phyloP scores from a whole-genome alignment of 164 flowering plant species.

The Taxillus chinensis region DNA sequence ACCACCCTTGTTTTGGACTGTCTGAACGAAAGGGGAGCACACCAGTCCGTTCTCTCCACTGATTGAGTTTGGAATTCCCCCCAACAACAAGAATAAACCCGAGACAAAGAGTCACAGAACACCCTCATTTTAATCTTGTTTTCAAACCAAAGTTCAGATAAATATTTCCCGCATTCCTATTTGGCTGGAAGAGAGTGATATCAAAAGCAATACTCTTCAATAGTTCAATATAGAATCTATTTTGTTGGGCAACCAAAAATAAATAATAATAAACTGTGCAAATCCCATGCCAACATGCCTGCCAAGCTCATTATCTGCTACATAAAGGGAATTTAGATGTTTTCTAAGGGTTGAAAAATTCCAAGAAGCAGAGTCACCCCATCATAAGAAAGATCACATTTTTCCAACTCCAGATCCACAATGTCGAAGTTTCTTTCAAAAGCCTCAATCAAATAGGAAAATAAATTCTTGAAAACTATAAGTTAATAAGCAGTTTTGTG shows the following conservation, averaged over 20 bases:
- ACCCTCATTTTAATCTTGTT: too few species aligned
- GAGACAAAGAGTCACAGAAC: too few species aligned
- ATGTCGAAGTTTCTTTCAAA: slow-evolving; percentile 32
- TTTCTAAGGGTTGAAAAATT: slow-evolving; percentile 29
- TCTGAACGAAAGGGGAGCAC: too few species aligned
- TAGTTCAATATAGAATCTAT: too few species aligned
- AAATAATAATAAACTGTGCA: too few species aligned
- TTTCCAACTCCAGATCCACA: slow-evolving; percentile 44
- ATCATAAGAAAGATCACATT: slow-evolving; percentile 46
- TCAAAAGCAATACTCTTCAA: neutral
- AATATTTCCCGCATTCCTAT: slow-evolving; percentile 44
- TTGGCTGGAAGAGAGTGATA: slow-evolving; percentile 17
- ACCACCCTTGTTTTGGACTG: too few species aligned
- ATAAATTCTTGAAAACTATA: slow-evolving; percentile 41
- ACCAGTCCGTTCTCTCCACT: too few species aligned
- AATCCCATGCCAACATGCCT: slow-evolving; percentile 34
- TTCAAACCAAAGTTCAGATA: slow-evolving; percentile 15
- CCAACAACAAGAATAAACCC: too few species aligned
- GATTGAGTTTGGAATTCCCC: too few species aligned
- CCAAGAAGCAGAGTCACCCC: slow-evolving; percentile 47
- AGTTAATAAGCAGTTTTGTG: too few species aligned
- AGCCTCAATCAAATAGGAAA: slow-evolving; percentile 40
- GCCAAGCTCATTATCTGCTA: slow-evolving; percentile 76
- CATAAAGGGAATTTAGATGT: slow-evolving; percentile 48
- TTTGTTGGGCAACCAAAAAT: neutral